Conservation (phyloP, 495 filamentous ascomycete species). For the Penicillium pancosmium region DNA sequence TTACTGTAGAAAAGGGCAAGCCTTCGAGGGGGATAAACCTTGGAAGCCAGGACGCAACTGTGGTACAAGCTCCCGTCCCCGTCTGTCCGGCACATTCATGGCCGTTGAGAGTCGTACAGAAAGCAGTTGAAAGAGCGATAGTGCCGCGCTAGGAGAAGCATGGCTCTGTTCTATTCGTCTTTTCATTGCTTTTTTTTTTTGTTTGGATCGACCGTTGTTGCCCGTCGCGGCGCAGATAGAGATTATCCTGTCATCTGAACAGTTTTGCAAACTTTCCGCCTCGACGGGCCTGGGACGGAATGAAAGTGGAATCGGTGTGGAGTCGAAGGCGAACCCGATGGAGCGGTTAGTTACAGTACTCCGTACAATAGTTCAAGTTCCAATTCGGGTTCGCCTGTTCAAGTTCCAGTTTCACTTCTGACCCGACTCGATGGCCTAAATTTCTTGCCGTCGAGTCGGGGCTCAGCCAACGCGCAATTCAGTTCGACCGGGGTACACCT, state of each 20-base stretch:
- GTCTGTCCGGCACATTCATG: neutral
- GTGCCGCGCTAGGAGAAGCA: neutral
- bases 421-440: neutral
- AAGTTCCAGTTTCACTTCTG: neutral
- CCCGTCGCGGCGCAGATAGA: too few relatives aligned
- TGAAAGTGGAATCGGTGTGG: conserved; percentile 8
- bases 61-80: too few relatives aligned
- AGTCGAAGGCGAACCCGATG: conserved; percentile 2
- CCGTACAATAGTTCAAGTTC: conserved; percentile 23
- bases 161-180: neutral
- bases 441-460: conserved; percentile 8
- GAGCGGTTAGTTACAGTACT: conserved; percentile 18
- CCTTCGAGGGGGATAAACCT: too few relatives aligned
- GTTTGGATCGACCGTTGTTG: neutral
- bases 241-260: too few relatives aligned
- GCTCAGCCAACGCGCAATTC: neutral
- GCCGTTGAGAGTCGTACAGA: neutral
- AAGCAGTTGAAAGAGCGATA: neutral
- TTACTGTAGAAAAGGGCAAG: too few relatives aligned
- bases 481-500: too few relatives aligned
- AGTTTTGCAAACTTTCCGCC: too few relatives aligned
- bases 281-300: neutral
- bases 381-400: conserved; percentile 12
- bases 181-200: conserved; percentile 2
- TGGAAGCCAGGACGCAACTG: too few relatives aligned